Evolutionary conservation across 306 rosid species (phyloP).

Genomic region (Cicer judaicum): DNA sequence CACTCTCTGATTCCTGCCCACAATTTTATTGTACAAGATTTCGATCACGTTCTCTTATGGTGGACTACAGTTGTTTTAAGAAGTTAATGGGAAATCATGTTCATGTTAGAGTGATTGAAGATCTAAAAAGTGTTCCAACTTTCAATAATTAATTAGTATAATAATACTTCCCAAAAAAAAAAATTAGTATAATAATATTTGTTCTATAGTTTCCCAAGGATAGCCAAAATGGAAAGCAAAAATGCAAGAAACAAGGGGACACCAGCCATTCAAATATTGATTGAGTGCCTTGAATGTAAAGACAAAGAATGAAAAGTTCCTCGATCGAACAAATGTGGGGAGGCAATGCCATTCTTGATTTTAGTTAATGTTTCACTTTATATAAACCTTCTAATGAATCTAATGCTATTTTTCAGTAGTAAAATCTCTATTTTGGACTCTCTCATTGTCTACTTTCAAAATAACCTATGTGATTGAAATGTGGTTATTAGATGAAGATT

Average conservation of each 20-base stretch:
- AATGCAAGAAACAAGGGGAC: slow-evolving; percentile 57
- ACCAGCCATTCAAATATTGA: slow-evolving; percentile 51
- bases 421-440: slow-evolving; percentile 37
- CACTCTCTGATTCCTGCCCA: not conserved
- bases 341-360: slow-evolving; percentile 48
- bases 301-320: slow-evolving; percentile 62
- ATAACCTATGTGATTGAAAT: not conserved
- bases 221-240: slow-evolving; percentile 30
- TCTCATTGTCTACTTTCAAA: not conserved
- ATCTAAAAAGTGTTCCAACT: slow-evolving; percentile 47
- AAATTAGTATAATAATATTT: slow-evolving; percentile 27
- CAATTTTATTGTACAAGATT: slow-evolving; percentile 23
- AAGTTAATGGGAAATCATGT: slow-evolving; percentile 32
- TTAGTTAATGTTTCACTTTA: slow-evolving; percentile 48
- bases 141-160: slow-evolving; percentile 32
- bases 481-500: not conserved
- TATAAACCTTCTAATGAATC: slow-evolving; percentile 24
- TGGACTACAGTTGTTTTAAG: slow-evolving; percentile 16
- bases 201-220: slow-evolving; percentile 44
- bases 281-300: slow-evolving; percentile 40
- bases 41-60: slow-evolving; percentile 13
- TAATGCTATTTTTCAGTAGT: slow-evolving; percentile 13
- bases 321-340: slow-evolving; percentile 54
- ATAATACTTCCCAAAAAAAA: not conserved
- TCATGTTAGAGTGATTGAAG: slow-evolving; percentile 4